Percentiles rank a stretch among this genome's conserved stretches.
phyloP scores from a whole-genome alignment of 2,329 filamentous ascomycete genomes.

The Cyphellophora attinorum region DNA sequence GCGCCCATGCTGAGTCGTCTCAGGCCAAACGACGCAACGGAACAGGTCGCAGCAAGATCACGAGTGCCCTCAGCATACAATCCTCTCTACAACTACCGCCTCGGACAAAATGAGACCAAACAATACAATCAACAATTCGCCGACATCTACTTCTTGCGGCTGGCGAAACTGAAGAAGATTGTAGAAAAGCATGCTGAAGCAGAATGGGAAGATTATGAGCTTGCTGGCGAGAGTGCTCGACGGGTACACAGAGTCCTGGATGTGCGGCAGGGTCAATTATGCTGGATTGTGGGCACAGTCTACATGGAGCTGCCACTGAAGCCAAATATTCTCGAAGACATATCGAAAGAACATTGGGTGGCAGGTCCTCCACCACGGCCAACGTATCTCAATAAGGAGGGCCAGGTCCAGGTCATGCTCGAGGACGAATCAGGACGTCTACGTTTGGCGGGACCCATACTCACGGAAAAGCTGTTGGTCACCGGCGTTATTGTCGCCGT shows the following conservation, averaged over 20 bases:
- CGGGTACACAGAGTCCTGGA: slow-evolving; percentile 84
- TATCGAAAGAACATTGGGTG: slow-evolving; percentile 92
- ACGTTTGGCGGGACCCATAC: slow-evolving; percentile 60
- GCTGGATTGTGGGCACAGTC: slow-evolving; percentile 88
- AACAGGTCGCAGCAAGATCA: slow-evolving; percentile 41
- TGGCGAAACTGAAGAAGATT: slow-evolving; percentile 75
- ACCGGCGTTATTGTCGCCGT: slow-evolving; percentile 93
- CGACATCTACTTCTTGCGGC: slow-evolving; percentile 92
- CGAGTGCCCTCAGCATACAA: slow-evolving; percentile 52
- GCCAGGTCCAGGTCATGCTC: slow-evolving; percentile 66
- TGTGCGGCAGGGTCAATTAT: slow-evolving; percentile 88
- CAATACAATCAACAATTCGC: slow-evolving; percentile 93
- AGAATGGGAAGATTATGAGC: slow-evolving; percentile 66
- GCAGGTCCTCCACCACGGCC: slow-evolving; percentile 66
- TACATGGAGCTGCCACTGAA: slow-evolving; percentile 98
- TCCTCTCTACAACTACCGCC: slow-evolving; percentile 62
- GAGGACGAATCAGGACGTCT: slow-evolving; percentile 93
- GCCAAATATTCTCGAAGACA: slow-evolving; percentile 89
- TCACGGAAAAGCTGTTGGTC: slow-evolving; percentile 64
- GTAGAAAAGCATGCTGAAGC: slow-evolving; percentile 65
- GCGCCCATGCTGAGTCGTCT: neutral
- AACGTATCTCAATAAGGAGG: slow-evolving; percentile 61
- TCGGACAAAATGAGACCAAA: slow-evolving; percentile 52
- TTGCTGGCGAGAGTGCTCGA: slow-evolving; percentile 65
- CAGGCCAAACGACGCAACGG: slow-evolving; percentile 23